These are phyloP conservation scores for Candida caryicola DNA, from an alignment of 805 yeast species.

Conservation along the genomic window DNA sequence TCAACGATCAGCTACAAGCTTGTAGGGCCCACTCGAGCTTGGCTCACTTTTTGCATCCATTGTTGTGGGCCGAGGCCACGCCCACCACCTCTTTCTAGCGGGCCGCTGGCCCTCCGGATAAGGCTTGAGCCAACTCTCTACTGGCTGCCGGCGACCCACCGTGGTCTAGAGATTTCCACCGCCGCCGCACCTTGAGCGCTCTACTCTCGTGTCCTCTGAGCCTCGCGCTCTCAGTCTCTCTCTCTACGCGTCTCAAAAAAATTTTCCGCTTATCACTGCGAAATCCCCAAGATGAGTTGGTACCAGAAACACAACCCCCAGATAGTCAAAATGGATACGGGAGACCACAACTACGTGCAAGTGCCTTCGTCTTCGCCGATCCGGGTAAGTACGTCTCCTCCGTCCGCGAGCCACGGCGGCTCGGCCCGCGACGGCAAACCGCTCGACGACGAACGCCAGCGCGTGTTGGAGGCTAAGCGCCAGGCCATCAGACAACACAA, in stretches of 20 bases:
- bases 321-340: constrained; percentile 3
- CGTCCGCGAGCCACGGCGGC: constrained; percentile 1
- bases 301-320: constrained; percentile 17
- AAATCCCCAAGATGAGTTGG: constrained; percentile 21
- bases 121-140: too few relatives aligned
- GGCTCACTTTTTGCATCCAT: too few relatives aligned
- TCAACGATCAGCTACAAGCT: too few relatives aligned
- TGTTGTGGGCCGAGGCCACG: too few relatives aligned
- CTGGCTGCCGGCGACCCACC: too few relatives aligned
- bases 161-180: too few relatives aligned
- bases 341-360: constrained; percentile 25
- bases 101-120: too few relatives aligned
- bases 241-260: constrained; percentile 1
- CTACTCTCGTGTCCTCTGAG: too few relatives aligned
- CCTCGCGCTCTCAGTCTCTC: too few relatives aligned
- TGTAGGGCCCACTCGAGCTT: too few relatives aligned
- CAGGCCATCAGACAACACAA: constrained; percentile 37
- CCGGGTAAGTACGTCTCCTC: constrained; percentile 26
- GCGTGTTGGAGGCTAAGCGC: constrained; percentile 31
- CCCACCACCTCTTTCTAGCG: too few relatives aligned
- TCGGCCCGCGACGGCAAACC: constrained; percentile 5
- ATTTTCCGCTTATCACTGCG: background rate
- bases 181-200: too few relatives aligned
- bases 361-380: constrained; percentile 44
- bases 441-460: constrained; percentile 13